phyloP scores from a whole-genome alignment of 139 green algal species.

The Micractinium sp. region DNA sequence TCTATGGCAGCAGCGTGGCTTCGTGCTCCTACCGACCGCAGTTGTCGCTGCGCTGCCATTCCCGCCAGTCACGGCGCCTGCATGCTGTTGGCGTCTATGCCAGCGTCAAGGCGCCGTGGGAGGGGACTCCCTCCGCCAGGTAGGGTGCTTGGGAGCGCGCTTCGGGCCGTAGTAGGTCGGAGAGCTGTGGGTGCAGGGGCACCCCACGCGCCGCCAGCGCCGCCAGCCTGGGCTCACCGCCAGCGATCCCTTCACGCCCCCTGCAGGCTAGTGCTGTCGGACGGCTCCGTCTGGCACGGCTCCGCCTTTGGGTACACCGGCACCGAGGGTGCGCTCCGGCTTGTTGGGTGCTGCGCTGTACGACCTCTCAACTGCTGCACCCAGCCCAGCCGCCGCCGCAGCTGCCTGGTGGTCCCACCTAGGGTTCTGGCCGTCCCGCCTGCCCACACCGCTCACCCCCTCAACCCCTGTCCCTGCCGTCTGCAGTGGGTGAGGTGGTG shows the following conservation, averaged over 20 bases:
- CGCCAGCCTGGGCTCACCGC: neutral
- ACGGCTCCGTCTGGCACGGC: conserved; percentile 93
- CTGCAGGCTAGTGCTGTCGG: conserved; percentile 89
- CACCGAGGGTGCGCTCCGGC: conserved; percentile 57
- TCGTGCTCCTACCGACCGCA: conserved; percentile 10
- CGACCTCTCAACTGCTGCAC: neutral
- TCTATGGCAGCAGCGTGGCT: conserved; percentile 9
- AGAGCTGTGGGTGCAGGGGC: neutral
- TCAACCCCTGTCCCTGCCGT: no score
- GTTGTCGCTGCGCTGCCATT: neutral
- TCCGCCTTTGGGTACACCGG: conserved; percentile 87
- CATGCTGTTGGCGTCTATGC: conserved; percentile 3
- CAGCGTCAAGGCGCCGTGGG: conserved; percentile 27
- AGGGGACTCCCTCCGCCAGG: neutral
- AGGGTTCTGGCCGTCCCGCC: neutral
- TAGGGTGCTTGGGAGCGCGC: neutral
- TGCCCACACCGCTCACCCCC: neutral
- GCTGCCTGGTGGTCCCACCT: neutral
- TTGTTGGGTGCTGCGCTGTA: neutral
- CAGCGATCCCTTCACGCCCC: no score
- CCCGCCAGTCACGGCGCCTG: neutral
- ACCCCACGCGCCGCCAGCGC: neutral
- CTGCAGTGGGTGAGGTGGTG: conserved; percentile 83
- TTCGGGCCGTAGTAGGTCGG: neutral
- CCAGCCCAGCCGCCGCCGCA: neutral